Percentiles rank a stretch among this genome's conserved stretches.
These are phyloP conservation scores for Piromyces finnis DNA, from an alignment of 192 early-diverging fungal species.

Conservation along the genomic window DNA sequence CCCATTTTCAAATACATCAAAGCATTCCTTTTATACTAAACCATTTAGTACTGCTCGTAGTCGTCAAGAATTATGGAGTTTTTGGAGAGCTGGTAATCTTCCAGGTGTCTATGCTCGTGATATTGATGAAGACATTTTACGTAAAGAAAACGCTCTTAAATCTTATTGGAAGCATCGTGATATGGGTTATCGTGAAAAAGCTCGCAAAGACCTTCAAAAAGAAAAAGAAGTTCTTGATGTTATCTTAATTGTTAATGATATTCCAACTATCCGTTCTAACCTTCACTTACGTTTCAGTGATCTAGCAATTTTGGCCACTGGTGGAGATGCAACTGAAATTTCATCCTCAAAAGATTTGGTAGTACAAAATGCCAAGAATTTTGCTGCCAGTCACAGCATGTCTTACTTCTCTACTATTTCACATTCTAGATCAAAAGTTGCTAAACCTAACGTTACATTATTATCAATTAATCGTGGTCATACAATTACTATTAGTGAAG, in stretches of 20 bases:
- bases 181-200: conserved; percentile 6
- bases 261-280: not conserved
- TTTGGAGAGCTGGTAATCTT: conserved; percentile 16
- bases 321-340: conserved; percentile 1
- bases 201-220: conserved; percentile 5
- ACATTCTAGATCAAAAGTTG: not conserved
- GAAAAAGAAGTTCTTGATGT: conserved; percentile 3
- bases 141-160: conserved; percentile 11
- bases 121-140: conserved; percentile 18
- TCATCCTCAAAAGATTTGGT: not conserved
- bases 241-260: not conserved
- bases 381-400: not conserved
- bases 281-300: conserved; percentile 1
- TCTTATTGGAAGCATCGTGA: conserved; percentile 15
- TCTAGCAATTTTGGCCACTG: not conserved
- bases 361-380: not conserved
- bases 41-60: conserved; percentile 8
- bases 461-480: not conserved
- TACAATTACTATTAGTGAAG: not conserved
- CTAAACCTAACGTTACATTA: not conserved
- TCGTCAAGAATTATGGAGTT: conserved; percentile 15
- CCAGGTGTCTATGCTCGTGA: conserved; percentile 17
- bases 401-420: not conserved
- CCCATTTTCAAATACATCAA: not conserved
- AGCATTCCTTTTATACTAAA: conserved; percentile 1